Conservation (phyloP, 2,329 filamentous ascomycete species). For the Penicillium concentricum region DNA sequence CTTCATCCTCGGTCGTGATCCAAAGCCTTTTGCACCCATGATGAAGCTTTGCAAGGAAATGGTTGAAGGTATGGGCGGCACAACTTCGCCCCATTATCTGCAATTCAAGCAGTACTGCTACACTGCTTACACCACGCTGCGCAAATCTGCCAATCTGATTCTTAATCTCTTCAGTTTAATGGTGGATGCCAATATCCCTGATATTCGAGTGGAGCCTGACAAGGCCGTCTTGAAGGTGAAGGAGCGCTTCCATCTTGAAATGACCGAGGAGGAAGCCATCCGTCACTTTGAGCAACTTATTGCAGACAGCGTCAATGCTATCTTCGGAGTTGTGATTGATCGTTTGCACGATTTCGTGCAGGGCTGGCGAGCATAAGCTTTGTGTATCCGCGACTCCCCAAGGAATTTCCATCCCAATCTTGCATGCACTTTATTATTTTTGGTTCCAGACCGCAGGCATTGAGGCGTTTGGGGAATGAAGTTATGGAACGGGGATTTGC, state of each 20-base stretch:
- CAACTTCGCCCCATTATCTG: constrained; percentile 74
- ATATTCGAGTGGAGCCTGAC: constrained; percentile 87
- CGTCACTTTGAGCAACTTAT: constrained; percentile 84
- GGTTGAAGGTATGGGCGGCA: constrained; percentile 97
- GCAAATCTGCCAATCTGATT: constrained; percentile 87
- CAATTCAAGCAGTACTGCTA: constrained; percentile 96
- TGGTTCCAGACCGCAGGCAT: neutral
- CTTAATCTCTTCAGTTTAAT: constrained; percentile 95
- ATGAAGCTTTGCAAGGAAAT: constrained; percentile 98
- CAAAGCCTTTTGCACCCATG: constrained; percentile 92
- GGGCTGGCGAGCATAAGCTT: constrained; percentile 70
- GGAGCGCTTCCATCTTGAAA: constrained; percentile 88
- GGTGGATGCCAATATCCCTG: constrained; percentile 96
- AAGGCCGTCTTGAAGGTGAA: constrained; percentile 94
- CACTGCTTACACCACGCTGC: constrained; percentile 84
- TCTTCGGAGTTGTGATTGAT: constrained; percentile 93
- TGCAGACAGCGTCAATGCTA: constrained; percentile 82
- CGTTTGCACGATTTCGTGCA: constrained; percentile 91
- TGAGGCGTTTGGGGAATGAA: neutral
- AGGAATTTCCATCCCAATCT: too few species aligned
- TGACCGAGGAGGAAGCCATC: constrained; percentile 89
- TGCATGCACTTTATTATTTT: neutral
- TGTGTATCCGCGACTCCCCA: neutral
- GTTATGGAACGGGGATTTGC: neutral
- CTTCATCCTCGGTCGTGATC: constrained; percentile 94